Evolutionary conservation across 2,329 filamentous ascomycete species (phyloP), one percentile per base, ranked within the genome.

Genomic region (Pseudogymnoascus sp.): DNA sequence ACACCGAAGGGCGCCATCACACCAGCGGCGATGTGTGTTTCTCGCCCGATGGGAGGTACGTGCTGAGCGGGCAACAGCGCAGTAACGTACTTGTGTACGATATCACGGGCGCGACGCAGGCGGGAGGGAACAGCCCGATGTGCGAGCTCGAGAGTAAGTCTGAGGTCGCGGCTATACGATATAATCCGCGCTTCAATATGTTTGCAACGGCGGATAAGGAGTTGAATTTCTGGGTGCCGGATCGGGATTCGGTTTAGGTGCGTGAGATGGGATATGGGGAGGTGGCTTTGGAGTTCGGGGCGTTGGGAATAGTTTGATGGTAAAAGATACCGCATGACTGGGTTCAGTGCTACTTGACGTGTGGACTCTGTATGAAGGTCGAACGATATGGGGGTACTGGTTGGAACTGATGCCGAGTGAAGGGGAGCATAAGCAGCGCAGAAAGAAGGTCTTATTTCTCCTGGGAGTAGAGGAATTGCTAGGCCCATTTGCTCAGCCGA

Each of bases 181-280:
- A 92, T 73, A 97, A 97, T 72, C 94, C 92, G 26, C 83, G 92
- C 59, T 94, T 89, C 75, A 97, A 97, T 74, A 87, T 97, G 78
- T 83, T 97, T 68, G 92, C 91, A 7, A 94, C 88, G 49, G 94
- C 91, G 3, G 92, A 97, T 69, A 88, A 88, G 71, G 92, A 97
- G 61, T 78, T 91, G 64, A 76, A 90, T 19, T 90, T 92, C 69
- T 92, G 89, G 89, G 74, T 90, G 37, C 89, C 89, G 1, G 88
- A 91, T 72, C 83, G 85, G 68, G 61, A 71, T 64, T 59, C 45
- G 49, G 41, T 60, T 23, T 45, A 35, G 21, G 4, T 37, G 37
- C 8, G 6, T 14, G 35, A 19, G n/a, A 16, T n/a, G 21, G 14
- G 23, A 61, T 31, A 4, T 52, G 16, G 8, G 38, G 14, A 31